Percentiles rank a stretch among this genome's conserved stretches.
Evolutionary conservation across 2,329 filamentous ascomycete genomes (phyloP).

Genomic region (Colletotrichum orbiculare): DNA sequence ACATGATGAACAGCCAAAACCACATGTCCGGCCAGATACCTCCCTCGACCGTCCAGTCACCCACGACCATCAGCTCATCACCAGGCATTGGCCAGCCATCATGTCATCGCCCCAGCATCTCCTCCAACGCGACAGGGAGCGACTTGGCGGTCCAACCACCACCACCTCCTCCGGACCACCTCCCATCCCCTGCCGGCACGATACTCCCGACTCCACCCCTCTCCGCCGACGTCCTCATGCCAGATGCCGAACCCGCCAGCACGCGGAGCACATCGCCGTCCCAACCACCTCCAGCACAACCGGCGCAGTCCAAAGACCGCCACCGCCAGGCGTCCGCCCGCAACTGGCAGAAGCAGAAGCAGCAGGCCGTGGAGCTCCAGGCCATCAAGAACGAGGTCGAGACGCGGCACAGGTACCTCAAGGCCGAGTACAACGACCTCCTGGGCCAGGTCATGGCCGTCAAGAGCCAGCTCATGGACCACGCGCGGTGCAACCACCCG

Average conservation of each 20-base stretch:
- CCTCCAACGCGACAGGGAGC: too few species aligned
- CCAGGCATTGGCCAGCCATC: too few species aligned
- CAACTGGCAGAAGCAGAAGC: constrained; percentile 34
- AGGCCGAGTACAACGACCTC: constrained; percentile 9
- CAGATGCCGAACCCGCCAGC: too few species aligned
- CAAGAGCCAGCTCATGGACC: constrained; percentile 31
- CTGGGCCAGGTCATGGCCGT: constrained; percentile 11
- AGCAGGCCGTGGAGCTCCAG: constrained; percentile 19
- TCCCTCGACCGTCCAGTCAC: neutral
- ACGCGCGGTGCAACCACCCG: constrained; percentile 26
- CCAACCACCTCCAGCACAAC: neutral
- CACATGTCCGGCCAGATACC: neutral
- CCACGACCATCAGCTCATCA: neutral
- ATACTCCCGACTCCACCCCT: too few species aligned
- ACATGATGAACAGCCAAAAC: neutral
- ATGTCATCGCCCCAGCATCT: too few species aligned
- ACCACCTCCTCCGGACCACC: too few species aligned
- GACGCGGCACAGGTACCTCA: constrained; percentile 12
- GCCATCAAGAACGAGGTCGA: constrained; percentile 11
- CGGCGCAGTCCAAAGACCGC: constrained; percentile 7
- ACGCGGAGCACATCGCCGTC: neutral
- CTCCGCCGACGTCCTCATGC: too few species aligned
- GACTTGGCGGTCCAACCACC: too few species aligned
- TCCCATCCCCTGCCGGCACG: too few species aligned
- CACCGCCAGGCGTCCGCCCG: constrained; percentile 32